phyloP scores from a whole-genome alignment of 768 basidiomycete genomes.

The Lentinula sp. region DNA sequence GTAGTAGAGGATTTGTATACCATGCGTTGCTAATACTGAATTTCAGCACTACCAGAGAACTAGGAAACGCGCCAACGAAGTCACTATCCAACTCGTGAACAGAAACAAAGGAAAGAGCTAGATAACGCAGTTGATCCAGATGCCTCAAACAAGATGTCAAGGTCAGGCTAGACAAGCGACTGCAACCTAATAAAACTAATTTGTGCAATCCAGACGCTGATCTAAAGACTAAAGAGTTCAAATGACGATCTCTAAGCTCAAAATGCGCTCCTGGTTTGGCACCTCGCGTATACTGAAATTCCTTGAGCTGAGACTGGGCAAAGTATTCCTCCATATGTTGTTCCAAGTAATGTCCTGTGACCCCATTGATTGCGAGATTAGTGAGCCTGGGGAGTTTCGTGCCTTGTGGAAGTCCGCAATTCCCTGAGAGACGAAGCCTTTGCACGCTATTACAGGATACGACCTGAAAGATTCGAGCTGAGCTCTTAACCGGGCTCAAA shows the following conservation, averaged over 20 bases:
- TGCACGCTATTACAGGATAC: slow-evolving; percentile 17
- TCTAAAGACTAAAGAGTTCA: slow-evolving; percentile 21
- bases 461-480: slow-evolving; percentile 22
- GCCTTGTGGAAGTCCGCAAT: slow-evolving; percentile 15
- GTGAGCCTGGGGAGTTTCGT: slow-evolving; percentile 16
- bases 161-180: slow-evolving; percentile 20
- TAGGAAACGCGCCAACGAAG: slow-evolving; percentile 24
- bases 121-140: slow-evolving; percentile 23
- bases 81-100: slow-evolving; percentile 25
- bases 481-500: slow-evolving; percentile 18
- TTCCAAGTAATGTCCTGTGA: slow-evolving; percentile 31
- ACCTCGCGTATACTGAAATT: slow-evolving; percentile 28
- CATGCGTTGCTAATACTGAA: slow-evolving; percentile 27
- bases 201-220: slow-evolving; percentile 18
- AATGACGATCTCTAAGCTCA: slow-evolving; percentile 27
- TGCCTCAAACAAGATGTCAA: slow-evolving; percentile 22
- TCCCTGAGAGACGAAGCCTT: slow-evolving; percentile 29
- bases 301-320: slow-evolving; percentile 21
- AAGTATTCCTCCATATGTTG: slow-evolving; percentile 19
- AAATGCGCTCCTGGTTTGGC: slow-evolving; percentile 23
- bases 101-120: slow-evolving; percentile 29
- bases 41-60: slow-evolving; percentile 24
- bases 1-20: slow-evolving; percentile 21
- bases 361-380: slow-evolving; percentile 22
- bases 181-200: slow-evolving; percentile 30